Conservation (phyloP, 345 rosid genomes). For the Salix purpurea region DNA sequence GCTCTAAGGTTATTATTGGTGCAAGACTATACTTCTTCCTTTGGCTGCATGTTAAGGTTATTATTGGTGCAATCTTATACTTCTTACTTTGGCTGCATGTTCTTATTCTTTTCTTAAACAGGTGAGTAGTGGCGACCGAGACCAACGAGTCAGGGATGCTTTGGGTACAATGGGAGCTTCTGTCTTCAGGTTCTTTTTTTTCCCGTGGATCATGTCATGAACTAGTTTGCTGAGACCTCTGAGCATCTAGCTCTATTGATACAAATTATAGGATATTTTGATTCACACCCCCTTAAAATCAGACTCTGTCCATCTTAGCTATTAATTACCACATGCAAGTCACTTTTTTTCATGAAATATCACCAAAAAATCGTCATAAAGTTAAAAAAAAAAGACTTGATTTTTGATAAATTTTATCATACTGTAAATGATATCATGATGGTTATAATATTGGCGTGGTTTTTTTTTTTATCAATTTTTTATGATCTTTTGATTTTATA, state of each 20-base stretch:
- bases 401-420: not conserved
- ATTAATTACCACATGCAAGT: not conserved
- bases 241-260: not conserved
- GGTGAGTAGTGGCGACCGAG: slow-evolving; percentile 70
- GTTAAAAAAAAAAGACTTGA: not conserved
- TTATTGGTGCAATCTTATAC: not conserved
- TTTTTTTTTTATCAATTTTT: no score
- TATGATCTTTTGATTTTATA: no score
- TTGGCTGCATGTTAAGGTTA: slow-evolving; percentile 1
- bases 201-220: not conserved
- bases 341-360: not conserved
- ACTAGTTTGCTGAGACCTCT: not conserved
- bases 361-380: not conserved
- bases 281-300: not conserved
- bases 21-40: not conserved
- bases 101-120: slow-evolving; percentile 23
- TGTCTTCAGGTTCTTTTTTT: slow-evolving; percentile 67
- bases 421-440: not conserved
- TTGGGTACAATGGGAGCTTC: slow-evolving; percentile 95
- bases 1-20: not conserved
- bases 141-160: slow-evolving; percentile 80
- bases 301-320: not conserved
- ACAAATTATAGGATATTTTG: not conserved
- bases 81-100: slow-evolving; percentile 6
- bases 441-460: no score